phyloP scores from a whole-genome alignment of 2,329 filamentous ascomycete genomes.

The Polytolypa hystricis region DNA sequence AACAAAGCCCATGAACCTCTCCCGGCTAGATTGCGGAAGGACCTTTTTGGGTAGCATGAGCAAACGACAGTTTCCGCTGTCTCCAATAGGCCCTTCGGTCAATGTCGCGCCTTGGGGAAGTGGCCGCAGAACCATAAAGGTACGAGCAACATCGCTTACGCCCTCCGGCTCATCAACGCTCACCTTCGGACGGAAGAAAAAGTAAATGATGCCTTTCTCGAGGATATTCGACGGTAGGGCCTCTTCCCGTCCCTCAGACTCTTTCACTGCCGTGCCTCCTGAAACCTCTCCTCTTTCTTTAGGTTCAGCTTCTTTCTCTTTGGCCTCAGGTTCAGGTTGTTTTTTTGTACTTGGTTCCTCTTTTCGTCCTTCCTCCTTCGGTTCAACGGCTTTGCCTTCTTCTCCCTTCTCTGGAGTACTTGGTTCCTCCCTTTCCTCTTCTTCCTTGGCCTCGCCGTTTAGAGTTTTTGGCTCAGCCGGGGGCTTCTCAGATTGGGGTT shows the following conservation, averaged over 20 bases:
- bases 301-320: conserved; percentile 6
- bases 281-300: conserved; percentile 3
- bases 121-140: conserved; percentile 68
- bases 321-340: conserved; percentile 5
- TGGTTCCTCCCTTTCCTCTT: conserved; percentile 8
- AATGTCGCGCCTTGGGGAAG: conserved; percentile 59
- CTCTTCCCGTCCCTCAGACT: conserved; percentile 41
- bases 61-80: conserved; percentile 54
- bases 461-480: conserved; percentile 16
- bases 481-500: conserved; percentile 12
- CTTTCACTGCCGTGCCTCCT: conserved; percentile 34
- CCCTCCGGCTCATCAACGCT: conserved; percentile 57
- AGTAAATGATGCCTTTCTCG: conserved; percentile 85
- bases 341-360: conserved; percentile 5
- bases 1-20: conserved; percentile 72
- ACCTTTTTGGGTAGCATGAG: conserved; percentile 76
- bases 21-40: conserved; percentile 55
- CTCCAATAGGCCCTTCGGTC: conserved; percentile 45
- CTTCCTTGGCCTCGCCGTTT: conserved; percentile 10
- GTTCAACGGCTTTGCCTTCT: conserved; percentile 3
- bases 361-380: background rate
- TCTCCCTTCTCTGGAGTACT: conserved; percentile 8
- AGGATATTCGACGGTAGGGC: conserved; percentile 52
- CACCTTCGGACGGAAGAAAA: conserved; percentile 74
- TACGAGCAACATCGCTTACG: conserved; percentile 63